These are phyloP conservation scores for Diplodia intermedia DNA, from an alignment of 2,329 filamentous ascomycete species.

Conservation along the genomic window DNA sequence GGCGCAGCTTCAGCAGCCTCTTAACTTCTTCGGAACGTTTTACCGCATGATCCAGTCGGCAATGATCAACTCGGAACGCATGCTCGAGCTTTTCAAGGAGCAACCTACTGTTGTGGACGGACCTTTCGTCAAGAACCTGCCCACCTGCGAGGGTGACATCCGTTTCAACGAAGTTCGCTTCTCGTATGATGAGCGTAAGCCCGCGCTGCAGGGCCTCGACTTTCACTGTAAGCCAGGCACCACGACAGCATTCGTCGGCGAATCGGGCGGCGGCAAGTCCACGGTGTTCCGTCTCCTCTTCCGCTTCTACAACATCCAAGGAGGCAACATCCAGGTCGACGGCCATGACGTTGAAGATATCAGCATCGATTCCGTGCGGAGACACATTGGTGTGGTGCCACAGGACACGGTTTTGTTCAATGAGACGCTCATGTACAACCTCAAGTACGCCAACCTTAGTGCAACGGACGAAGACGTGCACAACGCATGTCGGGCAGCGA, in stretches of 20 bases:
- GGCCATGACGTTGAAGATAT: constrained; percentile 82
- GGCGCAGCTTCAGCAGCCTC: constrained; percentile 72
- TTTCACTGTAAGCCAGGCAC: constrained; percentile 90
- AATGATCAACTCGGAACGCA: constrained; percentile 95
- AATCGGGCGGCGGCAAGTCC: constrained; percentile 96
- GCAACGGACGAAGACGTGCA: constrained; percentile 83
- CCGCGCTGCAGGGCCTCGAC: constrained; percentile 80
- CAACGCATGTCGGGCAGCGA: constrained; percentile 82
- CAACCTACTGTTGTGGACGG: constrained; percentile 87
- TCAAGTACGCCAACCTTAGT: constrained; percentile 83
- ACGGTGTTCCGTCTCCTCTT: constrained; percentile 95
- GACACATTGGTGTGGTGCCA: constrained; percentile 92
- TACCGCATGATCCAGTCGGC: constrained; percentile 95
- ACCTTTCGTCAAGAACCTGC: constrained; percentile 67
- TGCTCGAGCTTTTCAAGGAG: constrained; percentile 96
- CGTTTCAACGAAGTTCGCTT: constrained; percentile 89
- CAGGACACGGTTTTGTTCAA: constrained; percentile 97
- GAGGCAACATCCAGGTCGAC: constrained; percentile 83
- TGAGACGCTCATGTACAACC: constrained; percentile 92
- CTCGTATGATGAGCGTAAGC: constrained; percentile 84
- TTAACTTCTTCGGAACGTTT: constrained; percentile 86
- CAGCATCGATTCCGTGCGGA: constrained; percentile 91
- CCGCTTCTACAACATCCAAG: constrained; percentile 88
- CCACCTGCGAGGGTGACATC: constrained; percentile 78
- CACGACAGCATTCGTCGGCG: constrained; percentile 93